These are phyloP conservation scores for Xylariomycetidae sp. DNA, from an alignment of 2,329 filamentous ascomycete genomes.

Conservation along the genomic window DNA sequence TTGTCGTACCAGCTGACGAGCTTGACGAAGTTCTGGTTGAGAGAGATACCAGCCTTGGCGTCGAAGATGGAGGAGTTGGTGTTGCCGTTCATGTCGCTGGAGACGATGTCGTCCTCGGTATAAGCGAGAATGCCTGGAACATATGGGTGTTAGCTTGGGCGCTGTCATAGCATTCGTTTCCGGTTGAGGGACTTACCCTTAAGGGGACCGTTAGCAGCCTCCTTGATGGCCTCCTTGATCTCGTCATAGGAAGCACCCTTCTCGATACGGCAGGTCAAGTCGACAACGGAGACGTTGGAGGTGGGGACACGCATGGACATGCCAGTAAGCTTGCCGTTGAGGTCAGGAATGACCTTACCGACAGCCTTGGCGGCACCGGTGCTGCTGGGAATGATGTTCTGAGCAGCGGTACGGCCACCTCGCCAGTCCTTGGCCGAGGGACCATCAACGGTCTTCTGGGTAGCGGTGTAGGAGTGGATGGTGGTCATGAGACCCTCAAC, in stretches of 20 bases:
- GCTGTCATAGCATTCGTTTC: too few species aligned
- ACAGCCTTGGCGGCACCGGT: slow-evolving; percentile 99
- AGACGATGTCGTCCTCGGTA: slow-evolving; percentile 97
- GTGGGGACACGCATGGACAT: slow-evolving; percentile 99
- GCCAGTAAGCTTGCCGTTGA: slow-evolving; percentile 99
- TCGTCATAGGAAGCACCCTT: slow-evolving; percentile 83
- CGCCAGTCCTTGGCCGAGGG: slow-evolving; percentile 99
- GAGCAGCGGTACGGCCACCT: slow-evolving; percentile 95
- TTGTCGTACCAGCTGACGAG: slow-evolving; percentile 98
- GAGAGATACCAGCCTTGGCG: slow-evolving; percentile 96
- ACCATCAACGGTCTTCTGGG: slow-evolving; percentile 98
- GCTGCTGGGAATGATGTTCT: slow-evolving; percentile 99
- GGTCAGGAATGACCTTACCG: slow-evolving; percentile 96
- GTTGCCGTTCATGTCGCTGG: slow-evolving; percentile 89
- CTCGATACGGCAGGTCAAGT: slow-evolving; percentile 90
- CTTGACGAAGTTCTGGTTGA: slow-evolving; percentile 99
- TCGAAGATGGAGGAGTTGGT: slow-evolving; percentile 96
- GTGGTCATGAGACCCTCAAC: slow-evolving; percentile 99
- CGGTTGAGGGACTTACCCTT: slow-evolving; percentile 74
- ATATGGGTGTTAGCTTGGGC: too few species aligned
- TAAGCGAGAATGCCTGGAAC: slow-evolving; percentile 83
- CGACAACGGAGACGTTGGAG: slow-evolving; percentile 97
- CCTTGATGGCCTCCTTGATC: slow-evolving; percentile 92
- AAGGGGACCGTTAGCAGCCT: slow-evolving; percentile 74
- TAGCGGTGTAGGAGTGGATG: slow-evolving; percentile 99